Base-by-base conservation (phyloP, 345 rosid genomes). In the Noccaea bulbosa region DNA sequence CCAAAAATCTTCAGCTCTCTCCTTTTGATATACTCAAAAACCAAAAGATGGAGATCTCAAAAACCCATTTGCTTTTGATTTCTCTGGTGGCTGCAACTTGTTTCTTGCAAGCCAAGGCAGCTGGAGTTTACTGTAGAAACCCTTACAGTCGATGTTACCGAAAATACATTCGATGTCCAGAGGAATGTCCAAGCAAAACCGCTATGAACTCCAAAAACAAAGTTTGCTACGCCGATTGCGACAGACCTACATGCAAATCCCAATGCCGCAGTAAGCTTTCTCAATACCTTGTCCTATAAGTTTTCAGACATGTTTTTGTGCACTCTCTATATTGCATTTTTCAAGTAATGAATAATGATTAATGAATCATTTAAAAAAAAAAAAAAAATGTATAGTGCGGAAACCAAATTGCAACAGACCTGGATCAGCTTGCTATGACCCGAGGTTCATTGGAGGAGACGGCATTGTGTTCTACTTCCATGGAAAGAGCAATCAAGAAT, bases 391-490 rank as follows among this genome's bases (percentile, higher is more conserved):
- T 52, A 7, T 63, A 81, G 85, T 72, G 66, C 40, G 70, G 30
- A 81, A 75, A 37, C 83, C 86, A 0, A 79, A 82, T 63, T 80
- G 84, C 53, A 74, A 82, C 62, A 73, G 76, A 47, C 85, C 83
- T n/a, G 88, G 86, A 71, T 75, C 91, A 20, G 91, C 86, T 6
- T 86, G 86, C 65, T 69, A 71, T 22, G 83, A 84, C 40, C 86
- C 91, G 1, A 77, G 86, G 55, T 86, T 86, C 73, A 82, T 84
- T 8, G 84, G 86, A 47, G 88, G 85, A 30, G 86, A 86, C 35
- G 84, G 86, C 45, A 63, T 81, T 24, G 83, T 82, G n/a, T 86
- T 84, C 76, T 86, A 84, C 78, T 86, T 84, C 79, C 88, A 82
- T 52, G 88, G 86, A 32, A 82, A 79, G 81, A 75, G 82, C 70